phyloP scores from a whole-genome alignment of 345 rosid species.

The Linum lewisii region DNA sequence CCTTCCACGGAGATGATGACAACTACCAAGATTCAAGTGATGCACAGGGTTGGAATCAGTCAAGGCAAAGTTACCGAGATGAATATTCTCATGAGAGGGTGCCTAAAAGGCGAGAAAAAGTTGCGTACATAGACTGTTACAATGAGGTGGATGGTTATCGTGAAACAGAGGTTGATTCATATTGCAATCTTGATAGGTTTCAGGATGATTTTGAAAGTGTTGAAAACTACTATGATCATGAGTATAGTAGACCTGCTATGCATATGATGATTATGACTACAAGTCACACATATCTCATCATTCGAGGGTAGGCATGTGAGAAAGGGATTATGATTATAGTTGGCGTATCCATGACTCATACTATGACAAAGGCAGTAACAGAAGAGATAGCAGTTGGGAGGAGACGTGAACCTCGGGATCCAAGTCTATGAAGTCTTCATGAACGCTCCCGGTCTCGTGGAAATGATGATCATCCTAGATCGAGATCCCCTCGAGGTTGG shows the following conservation, averaged over 20 bases:
- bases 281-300: slow-evolving; percentile 43
- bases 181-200: slow-evolving; percentile 35
- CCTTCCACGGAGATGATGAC: slow-evolving; percentile 43
- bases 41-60: slow-evolving; percentile 53
- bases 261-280: slow-evolving; percentile 46
- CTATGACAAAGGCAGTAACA: slow-evolving; percentile 60
- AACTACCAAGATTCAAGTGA: slow-evolving; percentile 42
- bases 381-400: slow-evolving; percentile 62
- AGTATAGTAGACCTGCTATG: slow-evolving; percentile 46
- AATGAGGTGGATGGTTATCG: slow-evolving; percentile 38
- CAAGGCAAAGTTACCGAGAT: slow-evolving; percentile 72
- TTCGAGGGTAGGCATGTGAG: slow-evolving; percentile 53
- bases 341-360: slow-evolving; percentile 83
- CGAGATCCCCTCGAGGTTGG: slow-evolving; percentile 72
- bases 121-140: slow-evolving; percentile 37
- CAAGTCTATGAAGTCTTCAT: slow-evolving; percentile 60
- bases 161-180: slow-evolving; percentile 34
- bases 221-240: slow-evolving; percentile 56
- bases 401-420: slow-evolving; percentile 58
- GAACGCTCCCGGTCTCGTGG: slow-evolving; percentile 58
- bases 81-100: slow-evolving; percentile 54
- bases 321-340: slow-evolving; percentile 61
- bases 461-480: slow-evolving; percentile 54
- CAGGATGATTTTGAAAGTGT: slow-evolving; percentile 40
- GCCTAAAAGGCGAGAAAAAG: slow-evolving; percentile 55